These are phyloP conservation scores for Ceratobasidium sp. DNA, from an alignment of 1,284 basidiomycete genomes.

Conservation along the genomic window DNA sequence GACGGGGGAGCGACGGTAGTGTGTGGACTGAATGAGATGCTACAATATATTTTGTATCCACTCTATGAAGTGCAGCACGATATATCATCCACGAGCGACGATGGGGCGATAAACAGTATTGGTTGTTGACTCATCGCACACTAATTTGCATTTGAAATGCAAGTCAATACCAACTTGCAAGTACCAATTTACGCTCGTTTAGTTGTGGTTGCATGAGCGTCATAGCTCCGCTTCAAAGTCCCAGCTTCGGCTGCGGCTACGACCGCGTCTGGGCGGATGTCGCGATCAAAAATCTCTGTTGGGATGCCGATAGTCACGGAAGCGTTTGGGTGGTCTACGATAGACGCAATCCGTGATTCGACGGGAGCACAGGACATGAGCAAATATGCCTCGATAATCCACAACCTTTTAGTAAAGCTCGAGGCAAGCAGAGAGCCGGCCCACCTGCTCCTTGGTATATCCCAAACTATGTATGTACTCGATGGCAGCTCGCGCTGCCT, in stretches of 20 bases:
- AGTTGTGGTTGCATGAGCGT: constrained; percentile 77
- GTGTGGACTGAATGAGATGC: background rate
- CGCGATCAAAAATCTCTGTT: background rate
- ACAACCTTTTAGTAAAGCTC: background rate
- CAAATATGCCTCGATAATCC: constrained; percentile 57
- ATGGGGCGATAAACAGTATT: background rate
- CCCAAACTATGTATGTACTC: constrained; percentile 66
- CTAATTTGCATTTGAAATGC: background rate
- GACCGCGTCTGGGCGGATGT: constrained; percentile 50
- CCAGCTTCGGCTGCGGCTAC: constrained; percentile 53
- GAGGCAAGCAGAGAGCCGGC: background rate
- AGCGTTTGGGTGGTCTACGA: constrained; percentile 63
- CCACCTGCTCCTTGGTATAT: constrained; percentile 67
- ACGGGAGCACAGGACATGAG: constrained; percentile 79
- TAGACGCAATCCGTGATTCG: constrained; percentile 77
- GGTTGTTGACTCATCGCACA: background rate
- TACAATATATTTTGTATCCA: background rate
- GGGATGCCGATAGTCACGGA: constrained; percentile 50
- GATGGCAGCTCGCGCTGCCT: constrained; percentile 80
- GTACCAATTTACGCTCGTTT: constrained; percentile 67
- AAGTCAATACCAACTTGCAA: constrained; percentile 4
- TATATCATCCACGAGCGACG: constrained; percentile 1
- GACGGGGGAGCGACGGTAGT: background rate
- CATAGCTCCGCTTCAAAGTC: constrained; percentile 81
- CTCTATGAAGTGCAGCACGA: background rate